Evolutionary conservation across 2,329 filamentous ascomycete species (phyloP), one percentile per base, ranked within the genome.

Genomic region (Fusarium coicis): DNA sequence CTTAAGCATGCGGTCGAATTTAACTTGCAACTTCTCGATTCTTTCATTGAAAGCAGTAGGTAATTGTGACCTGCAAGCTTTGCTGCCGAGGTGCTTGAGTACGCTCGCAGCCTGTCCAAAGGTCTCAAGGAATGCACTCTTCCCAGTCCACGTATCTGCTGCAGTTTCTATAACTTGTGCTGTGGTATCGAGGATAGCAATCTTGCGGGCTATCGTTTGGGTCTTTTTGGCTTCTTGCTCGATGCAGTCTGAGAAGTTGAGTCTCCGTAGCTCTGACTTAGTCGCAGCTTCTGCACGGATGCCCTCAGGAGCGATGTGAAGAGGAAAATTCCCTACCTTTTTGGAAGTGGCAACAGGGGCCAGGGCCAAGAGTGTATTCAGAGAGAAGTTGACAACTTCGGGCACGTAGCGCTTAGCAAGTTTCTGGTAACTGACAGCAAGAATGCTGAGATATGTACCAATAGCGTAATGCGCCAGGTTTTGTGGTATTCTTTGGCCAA

Each of bases 371-470:
- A 98, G 83, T 1, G 92, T 92, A 80, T 96, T 95, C 49, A 94
- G 83, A 32, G 90, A 88, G 80, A 95, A 98, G 80, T 94, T 94
- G 75, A 97, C 86, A 37, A 95, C 88, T 82, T 99, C 96, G 0
- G 96, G 96, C 52, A 98, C 87, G 81, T 96, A 97, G 77, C 96
- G 89, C 84, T 95, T 96, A 10, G 96, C 92, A 11, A 96, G 85
- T 40, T 87, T 85, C 82, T 98, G 94, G 82, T 97, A 98, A 79
- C 96, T 92, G 34, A 97, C 81, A 56, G 90, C 91, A 42, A 98
- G 85, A 28, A 93, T 93, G 37, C 90, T 90, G n/a, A 97, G 84
- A 80, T 94, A 98, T 14, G 91, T 89, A 16, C 96, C 96, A 6
- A 87, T 91, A 7, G 90, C 88, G 68, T 93, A 89, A 74, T 96